phyloP scores from a whole-genome alignment of 352 stramenopile genomes.

The Globisporangium canariense region DNA sequence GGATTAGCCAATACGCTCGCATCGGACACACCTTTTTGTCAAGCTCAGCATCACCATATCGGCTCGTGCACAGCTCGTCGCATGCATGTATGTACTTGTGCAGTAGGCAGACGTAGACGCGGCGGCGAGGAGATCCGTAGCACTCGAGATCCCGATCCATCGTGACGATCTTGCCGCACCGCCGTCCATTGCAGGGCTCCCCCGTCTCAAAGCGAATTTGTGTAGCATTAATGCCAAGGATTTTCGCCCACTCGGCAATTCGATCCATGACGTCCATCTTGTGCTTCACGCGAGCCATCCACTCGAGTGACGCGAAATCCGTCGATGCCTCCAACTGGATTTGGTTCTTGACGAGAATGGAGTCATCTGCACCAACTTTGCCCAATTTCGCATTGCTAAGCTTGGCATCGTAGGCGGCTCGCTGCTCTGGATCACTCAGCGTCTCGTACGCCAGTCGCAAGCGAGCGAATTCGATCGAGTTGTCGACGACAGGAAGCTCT shows the following conservation, averaged over 20 bases:
- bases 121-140: constrained; percentile 56
- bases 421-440: constrained; percentile 52
- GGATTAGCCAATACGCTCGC: constrained; percentile 72
- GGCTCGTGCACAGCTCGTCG: constrained; percentile 69
- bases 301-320: constrained; percentile 78
- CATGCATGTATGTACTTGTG: constrained; percentile 85
- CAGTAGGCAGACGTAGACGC: constrained; percentile 73
- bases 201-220: constrained; percentile 75
- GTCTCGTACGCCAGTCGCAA: constrained; percentile 73
- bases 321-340: constrained; percentile 62
- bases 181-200: constrained; percentile 48
- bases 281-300: constrained; percentile 81
- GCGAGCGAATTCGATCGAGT: constrained; percentile 57
- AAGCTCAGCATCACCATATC: constrained; percentile 48
- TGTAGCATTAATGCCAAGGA: constrained; percentile 55
- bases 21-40: constrained; percentile 67
- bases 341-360: constrained; percentile 48
- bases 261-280: constrained; percentile 86
- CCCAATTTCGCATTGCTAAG: constrained; percentile 20
- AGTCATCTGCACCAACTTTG: constrained; percentile 12
- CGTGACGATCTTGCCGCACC: constrained; percentile 77
- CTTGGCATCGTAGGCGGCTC: constrained; percentile 56
- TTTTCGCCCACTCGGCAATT: constrained; percentile 67
- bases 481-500: constrained; percentile 10
- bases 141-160: constrained; percentile 81